Evolutionary conservation across 176 grass and related monocot species (phyloP).

Genomic region (Phyllostachys edulis): DNA sequence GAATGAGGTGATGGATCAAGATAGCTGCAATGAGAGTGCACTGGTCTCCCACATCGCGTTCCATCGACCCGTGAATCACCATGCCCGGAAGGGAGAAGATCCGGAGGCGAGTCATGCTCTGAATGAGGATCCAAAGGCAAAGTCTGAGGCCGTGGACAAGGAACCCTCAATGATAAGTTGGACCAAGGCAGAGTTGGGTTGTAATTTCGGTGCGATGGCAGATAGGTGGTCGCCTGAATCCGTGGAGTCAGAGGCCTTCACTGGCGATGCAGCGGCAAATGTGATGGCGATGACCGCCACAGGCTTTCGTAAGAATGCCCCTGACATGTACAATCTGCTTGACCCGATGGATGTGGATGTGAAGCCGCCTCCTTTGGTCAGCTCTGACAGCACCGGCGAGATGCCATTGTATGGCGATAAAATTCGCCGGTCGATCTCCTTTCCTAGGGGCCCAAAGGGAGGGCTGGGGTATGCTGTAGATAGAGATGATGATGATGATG

Average conservation of each 20-base stretch:
- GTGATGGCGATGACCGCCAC: background rate
- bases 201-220: slow-evolving; percentile 26
- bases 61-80: slow-evolving; percentile 26
- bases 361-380: slow-evolving; percentile 76
- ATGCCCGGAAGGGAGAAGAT: slow-evolving; percentile 18
- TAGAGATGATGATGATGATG: slow-evolving; percentile 81
- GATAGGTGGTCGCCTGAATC: slow-evolving; percentile 60
- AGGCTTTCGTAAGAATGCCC: slow-evolving; percentile 34
- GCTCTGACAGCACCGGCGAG: slow-evolving; percentile 83
- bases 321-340: slow-evolving; percentile 53
- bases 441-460: slow-evolving; percentile 49
- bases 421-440: slow-evolving; percentile 41
- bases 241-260: slow-evolving; percentile 46
- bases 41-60: slow-evolving; percentile 36
- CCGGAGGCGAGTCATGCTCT: slow-evolving; percentile 3
- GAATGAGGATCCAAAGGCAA: slow-evolving; percentile 47
- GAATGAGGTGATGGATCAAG: slow-evolving; percentile 65
- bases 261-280: slow-evolving; percentile 44
- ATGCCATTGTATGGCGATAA: slow-evolving; percentile 51
- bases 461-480: slow-evolving; percentile 43
- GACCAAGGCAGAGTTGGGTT: slow-evolving; percentile 36
- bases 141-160: slow-evolving; percentile 48
- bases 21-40: slow-evolving; percentile 74
- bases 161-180: slow-evolving; percentile 52
- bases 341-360: slow-evolving; percentile 61